Conservation (phyloP, 345 rosid genomes). For the Limnanthes douglasii region DNA sequence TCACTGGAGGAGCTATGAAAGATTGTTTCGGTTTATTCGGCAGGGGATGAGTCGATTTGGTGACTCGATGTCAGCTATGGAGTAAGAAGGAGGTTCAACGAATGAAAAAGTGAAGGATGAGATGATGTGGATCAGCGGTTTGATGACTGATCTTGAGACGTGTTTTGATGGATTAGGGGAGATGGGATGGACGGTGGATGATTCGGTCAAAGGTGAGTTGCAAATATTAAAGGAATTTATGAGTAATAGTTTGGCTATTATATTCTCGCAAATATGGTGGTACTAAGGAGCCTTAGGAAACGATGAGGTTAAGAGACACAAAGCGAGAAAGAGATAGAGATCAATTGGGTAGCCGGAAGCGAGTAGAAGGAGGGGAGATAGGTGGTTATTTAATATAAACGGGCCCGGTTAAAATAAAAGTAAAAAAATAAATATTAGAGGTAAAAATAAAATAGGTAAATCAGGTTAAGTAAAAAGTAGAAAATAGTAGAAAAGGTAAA, state of each 20-base stretch:
- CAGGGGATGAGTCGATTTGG: conserved; percentile 23
- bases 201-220: conserved; percentile 17
- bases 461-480: no score
- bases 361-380: no score
- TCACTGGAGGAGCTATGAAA: conserved; percentile 18
- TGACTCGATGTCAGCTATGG: conserved; percentile 21
- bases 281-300: no score
- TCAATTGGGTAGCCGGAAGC: no score
- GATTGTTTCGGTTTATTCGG: conserved; percentile 29
- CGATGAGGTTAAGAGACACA: no score
- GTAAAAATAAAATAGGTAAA: no score
- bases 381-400: no score
- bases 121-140: conserved; percentile 47
- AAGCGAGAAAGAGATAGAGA: no score
- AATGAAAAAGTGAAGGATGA: conserved; percentile 18
- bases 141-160: conserved; percentile 33
- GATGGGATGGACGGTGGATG: conserved; percentile 26
- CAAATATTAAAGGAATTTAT: conserved; percentile 19
- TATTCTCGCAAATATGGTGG: conserved; percentile 31
- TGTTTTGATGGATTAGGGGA: conserved; percentile 43
- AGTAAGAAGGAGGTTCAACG: conserved; percentile 16
- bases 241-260: conserved; percentile 46
- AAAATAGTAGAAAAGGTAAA: no score
- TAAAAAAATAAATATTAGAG: no score
- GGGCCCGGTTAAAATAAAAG: no score